Evolutionary conservation across 1,284 basidiomycete species (phyloP), one percentile per base, ranked within the genome.

Genomic region (Ustilago tritici): DNA sequence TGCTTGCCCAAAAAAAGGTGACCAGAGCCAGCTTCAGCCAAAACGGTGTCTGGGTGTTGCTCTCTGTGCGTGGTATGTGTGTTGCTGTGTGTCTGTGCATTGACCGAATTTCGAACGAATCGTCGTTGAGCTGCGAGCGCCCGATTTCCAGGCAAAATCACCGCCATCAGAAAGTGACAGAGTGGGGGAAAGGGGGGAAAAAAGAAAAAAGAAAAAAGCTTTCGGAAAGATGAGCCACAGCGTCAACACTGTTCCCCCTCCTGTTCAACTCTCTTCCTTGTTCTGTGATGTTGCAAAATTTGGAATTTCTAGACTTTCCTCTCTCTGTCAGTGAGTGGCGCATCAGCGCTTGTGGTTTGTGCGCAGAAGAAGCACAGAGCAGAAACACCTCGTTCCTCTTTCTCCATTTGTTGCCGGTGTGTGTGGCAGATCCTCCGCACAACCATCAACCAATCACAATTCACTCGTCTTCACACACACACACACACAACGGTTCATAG

Each of bases 31-130:
- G 49, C 58, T 17, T n/a, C 11, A 15, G 17, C 1, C 46, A 36
- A 5, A 50, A n/a, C 11, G 41, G 34, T n/a, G 46, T 35, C 35
- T 19, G 7, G 31, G 31, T 46, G 43, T 46, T 46, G 43, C 17
- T 46, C n/a, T 43, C 36, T 11, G 19, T 11, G 40, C 35, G 10
- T 47, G 40, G 17, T 38, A 43, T 47, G 35, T 17, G 50, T 34
- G n/a, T 32, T 49, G 28, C 41, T 6, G 43, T 28, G 28, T 35
- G 36, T 36, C n/a, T 55, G 60, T 38, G 62, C 49, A 53, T 28
- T 65, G 49, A n/a, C 19, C 55, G 34, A 64, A 53, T 49, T 64
- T 28, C 23, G 23, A 28, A 28, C 62, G 62, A 64, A 64, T 41
- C 54, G 61, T 41, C 52, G 40, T 47, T 31, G 6, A 12, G 50